phyloP scores from a whole-genome alignment of 208 protist species.

The Angomonas desouzai region DNA sequence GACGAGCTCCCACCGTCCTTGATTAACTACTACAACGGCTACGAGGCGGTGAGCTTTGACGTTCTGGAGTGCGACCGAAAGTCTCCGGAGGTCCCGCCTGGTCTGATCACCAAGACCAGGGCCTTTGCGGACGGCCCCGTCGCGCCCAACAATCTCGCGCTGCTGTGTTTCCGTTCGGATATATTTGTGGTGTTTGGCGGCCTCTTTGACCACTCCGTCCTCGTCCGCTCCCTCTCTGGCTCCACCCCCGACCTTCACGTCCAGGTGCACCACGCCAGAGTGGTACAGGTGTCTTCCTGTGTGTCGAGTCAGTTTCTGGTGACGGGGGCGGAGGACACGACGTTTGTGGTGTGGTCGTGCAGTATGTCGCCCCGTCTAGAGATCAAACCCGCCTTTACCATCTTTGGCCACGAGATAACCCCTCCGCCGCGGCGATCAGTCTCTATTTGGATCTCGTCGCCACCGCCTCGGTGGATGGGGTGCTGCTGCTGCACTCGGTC shows the following conservation, averaged over 20 bases:
- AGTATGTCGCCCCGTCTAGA: conserved; percentile 36
- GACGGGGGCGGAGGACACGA: conserved; percentile 87
- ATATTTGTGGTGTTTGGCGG: conserved; percentile 74
- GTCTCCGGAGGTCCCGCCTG: conserved; percentile 42
- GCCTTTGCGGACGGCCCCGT: conserved; percentile 47
- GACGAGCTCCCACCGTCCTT: conserved; percentile 12
- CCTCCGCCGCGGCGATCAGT: conserved; percentile 71
- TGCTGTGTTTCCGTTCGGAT: conserved; percentile 63
- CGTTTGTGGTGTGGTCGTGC: conserved; percentile 86
- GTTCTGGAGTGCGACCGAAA: conserved; percentile 62
- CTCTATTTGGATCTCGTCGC: conserved; percentile 69
- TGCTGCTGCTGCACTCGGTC: conserved; percentile 78
- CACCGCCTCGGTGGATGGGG: conserved; percentile 76
- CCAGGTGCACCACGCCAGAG: conserved; percentile 67
- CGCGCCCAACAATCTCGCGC: conserved; percentile 39
- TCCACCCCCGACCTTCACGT: conserved; percentile 50
- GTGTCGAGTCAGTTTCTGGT: conserved; percentile 77
- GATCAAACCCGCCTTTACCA: conserved; percentile 64
- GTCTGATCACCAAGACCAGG: conserved; percentile 48
- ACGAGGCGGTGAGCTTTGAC: conserved; percentile 51
- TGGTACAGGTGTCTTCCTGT: conserved; percentile 61
- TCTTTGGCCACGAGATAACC: conserved; percentile 85
- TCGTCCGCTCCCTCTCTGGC: conserved; percentile 53
- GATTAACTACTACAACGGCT: conserved; percentile 14
- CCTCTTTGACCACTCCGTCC: conserved; percentile 78